phyloP scores from a whole-genome alignment of 73 alveolate species.

The Symbiodinium natans region DNA sequence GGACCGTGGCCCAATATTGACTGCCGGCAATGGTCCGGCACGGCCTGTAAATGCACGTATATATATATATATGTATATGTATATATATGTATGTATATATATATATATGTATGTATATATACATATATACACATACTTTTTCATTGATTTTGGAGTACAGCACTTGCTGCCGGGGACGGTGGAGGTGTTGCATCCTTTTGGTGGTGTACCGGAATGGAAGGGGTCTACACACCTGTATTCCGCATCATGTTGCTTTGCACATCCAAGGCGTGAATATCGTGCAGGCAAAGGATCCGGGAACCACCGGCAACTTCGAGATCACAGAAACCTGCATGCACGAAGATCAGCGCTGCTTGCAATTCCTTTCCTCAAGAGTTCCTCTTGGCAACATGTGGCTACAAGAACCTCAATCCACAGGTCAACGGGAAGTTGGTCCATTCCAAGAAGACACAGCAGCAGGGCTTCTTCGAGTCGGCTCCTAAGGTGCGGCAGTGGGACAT shows the following conservation, averaged over 20 bases:
- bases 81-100: background rate
- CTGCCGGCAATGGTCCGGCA: too few relatives aligned
- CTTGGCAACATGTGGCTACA: too few relatives aligned
- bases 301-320: constrained; percentile 14
- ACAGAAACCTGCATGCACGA: background rate
- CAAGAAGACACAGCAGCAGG: background rate
- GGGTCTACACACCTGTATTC: too few relatives aligned
- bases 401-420: too few relatives aligned
- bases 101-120: background rate
- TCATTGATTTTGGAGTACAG: too few relatives aligned
- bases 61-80: too few relatives aligned
- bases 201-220: too few relatives aligned
- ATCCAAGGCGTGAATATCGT: background rate
- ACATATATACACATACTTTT: background rate
- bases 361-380: background rate
- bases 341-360: background rate
- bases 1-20: background rate
- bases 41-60: too few relatives aligned
- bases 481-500: background rate
- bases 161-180: too few relatives aligned
- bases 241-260: too few relatives aligned
- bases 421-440: constrained; percentile 6
- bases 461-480: constrained; percentile 9
- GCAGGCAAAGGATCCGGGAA: background rate
- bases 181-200: too few relatives aligned